These are phyloP conservation scores for Globisporangium camurandrum DNA, from an alignment of 352 stramenopile species.

Conservation along the genomic window DNA sequence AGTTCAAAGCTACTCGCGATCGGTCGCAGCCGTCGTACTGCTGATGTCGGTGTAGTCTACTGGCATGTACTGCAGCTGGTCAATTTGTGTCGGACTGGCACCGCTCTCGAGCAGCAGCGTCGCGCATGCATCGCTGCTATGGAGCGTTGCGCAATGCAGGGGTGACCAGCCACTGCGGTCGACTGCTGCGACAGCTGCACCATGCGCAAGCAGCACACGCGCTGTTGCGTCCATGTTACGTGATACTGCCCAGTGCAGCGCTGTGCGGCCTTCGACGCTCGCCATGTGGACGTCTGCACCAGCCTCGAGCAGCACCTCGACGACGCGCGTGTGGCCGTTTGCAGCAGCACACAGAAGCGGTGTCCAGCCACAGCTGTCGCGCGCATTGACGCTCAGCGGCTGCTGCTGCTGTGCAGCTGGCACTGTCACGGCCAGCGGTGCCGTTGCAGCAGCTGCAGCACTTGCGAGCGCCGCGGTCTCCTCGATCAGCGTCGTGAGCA, in stretches of 20 bases:
- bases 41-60: neutral
- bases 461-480: slow-evolving; percentile 3
- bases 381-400: slow-evolving; percentile 28
- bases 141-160: slow-evolving; percentile 50
- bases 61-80: slow-evolving; percentile 33
- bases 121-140: slow-evolving; percentile 28
- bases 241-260: slow-evolving; percentile 55
- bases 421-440: neutral
- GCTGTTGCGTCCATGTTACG: slow-evolving; percentile 35
- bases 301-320: slow-evolving; percentile 27
- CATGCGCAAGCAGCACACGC: slow-evolving; percentile 21
- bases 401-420: neutral
- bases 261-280: slow-evolving; percentile 41
- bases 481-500: slow-evolving; percentile 33
- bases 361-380: slow-evolving; percentile 44
- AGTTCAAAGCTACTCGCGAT: no score
- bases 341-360: slow-evolving; percentile 47
- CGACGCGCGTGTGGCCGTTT: slow-evolving; percentile 40
- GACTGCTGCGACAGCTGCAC: slow-evolving; percentile 20
- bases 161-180: slow-evolving; percentile 51
- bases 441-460: neutral
- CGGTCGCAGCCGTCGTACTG: no score
- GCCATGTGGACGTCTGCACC: slow-evolving; percentile 26
- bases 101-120: slow-evolving; percentile 30
- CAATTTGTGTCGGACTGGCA: slow-evolving; percentile 15